These are phyloP conservation scores for Chiua virens DNA, from an alignment of 768 basidiomycete species.

Conservation along the genomic window DNA sequence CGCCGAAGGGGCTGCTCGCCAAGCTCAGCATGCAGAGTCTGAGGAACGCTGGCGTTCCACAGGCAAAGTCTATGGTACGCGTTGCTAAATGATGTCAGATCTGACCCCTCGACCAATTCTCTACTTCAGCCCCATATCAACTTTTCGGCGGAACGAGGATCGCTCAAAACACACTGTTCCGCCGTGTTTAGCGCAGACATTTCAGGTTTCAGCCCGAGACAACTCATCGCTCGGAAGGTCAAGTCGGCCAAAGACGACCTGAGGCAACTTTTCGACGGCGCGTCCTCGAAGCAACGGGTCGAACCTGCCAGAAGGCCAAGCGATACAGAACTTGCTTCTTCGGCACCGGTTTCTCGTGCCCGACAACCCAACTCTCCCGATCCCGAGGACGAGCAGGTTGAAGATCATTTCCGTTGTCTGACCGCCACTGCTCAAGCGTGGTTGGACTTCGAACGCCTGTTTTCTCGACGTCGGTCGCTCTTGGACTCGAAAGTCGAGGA, in stretches of 20 bases:
- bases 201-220: not conserved
- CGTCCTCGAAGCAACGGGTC: not conserved
- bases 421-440: not conserved
- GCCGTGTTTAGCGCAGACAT: constrained; percentile 2
- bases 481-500: not conserved
- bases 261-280: not conserved
- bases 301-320: not conserved
- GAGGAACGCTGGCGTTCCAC: constrained; percentile 9
- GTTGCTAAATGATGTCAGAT: not conserved
- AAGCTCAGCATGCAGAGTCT: not conserved
- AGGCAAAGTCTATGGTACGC: constrained; percentile 9
- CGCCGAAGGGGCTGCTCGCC: not conserved
- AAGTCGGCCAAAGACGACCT: constrained; percentile 11
- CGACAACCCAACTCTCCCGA: no score
- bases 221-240: constrained; percentile 7
- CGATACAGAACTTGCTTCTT: not conserved
- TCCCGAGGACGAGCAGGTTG: not conserved
- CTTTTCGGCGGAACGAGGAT: not conserved
- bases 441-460: constrained; percentile 5
- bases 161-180: constrained; percentile 2
- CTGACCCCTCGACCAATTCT: not conserved
- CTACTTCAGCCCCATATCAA: constrained; percentile 6
- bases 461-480: not conserved
- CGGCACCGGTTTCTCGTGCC: not conserved
- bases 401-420: not conserved